These are phyloP conservation scores for Grosmannia serpens DNA, from an alignment of 2,329 filamentous ascomycete species.

Conservation along the genomic window DNA sequence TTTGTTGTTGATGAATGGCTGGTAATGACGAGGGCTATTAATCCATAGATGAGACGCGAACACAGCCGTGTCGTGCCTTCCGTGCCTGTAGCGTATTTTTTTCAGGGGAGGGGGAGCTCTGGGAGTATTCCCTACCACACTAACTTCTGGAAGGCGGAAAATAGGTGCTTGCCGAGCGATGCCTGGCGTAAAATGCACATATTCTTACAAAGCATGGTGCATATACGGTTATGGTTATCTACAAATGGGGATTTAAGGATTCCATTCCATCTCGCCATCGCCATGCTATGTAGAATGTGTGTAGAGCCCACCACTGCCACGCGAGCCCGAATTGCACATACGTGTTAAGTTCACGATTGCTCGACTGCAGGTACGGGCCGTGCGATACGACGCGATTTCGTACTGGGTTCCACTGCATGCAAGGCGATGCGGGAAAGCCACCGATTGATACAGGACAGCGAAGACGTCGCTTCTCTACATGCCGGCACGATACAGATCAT, in stretches of 20 bases:
- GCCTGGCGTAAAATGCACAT: background rate
- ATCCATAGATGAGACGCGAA: slow-evolving; percentile 7
- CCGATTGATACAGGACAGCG: background rate
- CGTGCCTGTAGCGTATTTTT: background rate
- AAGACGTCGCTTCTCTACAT: no score
- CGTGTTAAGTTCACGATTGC: background rate
- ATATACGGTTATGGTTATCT: background rate
- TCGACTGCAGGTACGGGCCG: background rate
- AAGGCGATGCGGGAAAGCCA: background rate
- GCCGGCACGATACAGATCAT: no score
- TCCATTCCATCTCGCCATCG: background rate
- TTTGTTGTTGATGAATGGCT: slow-evolving; percentile 1
- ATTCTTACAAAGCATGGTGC: background rate
- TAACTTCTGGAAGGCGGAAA: background rate
- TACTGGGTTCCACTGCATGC: background rate
- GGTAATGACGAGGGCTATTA: background rate
- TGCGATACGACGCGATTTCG: background rate
- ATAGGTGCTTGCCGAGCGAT: background rate
- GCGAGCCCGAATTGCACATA: background rate
- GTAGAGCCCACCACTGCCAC: background rate
- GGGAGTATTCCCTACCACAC: background rate
- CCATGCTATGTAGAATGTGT: background rate
- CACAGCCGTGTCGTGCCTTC: slow-evolving; percentile 8
- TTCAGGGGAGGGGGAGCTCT: background rate
- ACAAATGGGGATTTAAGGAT: background rate